Percentiles rank a stretch among this genome's conserved stretches.
Evolutionary conservation across 768 basidiomycete genomes (phyloP).

Genomic region (Phaeotremella skinneri): DNA sequence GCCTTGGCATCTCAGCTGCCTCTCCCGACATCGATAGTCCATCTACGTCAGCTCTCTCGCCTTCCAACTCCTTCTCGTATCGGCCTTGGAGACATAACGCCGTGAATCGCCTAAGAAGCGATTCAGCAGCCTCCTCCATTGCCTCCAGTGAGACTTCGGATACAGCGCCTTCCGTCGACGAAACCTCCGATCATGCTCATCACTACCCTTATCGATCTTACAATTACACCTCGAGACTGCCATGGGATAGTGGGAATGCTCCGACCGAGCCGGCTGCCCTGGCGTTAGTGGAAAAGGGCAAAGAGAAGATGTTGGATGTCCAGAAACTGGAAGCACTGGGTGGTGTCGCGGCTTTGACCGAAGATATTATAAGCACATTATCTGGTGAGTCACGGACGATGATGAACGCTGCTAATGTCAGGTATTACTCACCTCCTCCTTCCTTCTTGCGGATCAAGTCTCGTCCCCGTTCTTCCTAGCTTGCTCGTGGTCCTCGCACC

Average conservation of each 20-base stretch:
- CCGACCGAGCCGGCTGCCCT: constrained; percentile 29
- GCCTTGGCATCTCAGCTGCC: constrained; percentile 34
- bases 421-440: constrained; percentile 93
- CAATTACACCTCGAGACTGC: constrained; percentile 18
- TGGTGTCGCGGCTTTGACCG: constrained; percentile 35
- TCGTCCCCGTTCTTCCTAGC: constrained; percentile 70
- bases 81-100: constrained; percentile 40
- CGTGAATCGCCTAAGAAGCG: constrained; percentile 34
- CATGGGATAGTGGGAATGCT: constrained; percentile 21
- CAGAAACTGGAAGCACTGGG: constrained; percentile 36
- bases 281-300: constrained; percentile 43
- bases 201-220: constrained; percentile 14
- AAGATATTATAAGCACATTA: constrained; percentile 34
- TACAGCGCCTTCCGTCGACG: constrained; percentile 20
- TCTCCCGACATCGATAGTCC: constrained; percentile 14
- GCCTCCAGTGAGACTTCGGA: constrained; percentile 32
- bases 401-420: constrained; percentile 49
- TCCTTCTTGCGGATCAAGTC: constrained; percentile 70
- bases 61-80: constrained; percentile 25
- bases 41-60: constrained; percentile 18
- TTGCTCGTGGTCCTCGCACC: constrained; percentile 69
- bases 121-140: constrained; percentile 36
- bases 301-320: constrained; percentile 38
- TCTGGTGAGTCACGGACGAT: constrained; percentile 58
- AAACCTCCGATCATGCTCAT: neutral